Evolutionary conservation across 352 stramenopile genomes (phyloP), one percentile per base, ranked within the genome.

Genomic region (Globisporangium okanoganense): DNA sequence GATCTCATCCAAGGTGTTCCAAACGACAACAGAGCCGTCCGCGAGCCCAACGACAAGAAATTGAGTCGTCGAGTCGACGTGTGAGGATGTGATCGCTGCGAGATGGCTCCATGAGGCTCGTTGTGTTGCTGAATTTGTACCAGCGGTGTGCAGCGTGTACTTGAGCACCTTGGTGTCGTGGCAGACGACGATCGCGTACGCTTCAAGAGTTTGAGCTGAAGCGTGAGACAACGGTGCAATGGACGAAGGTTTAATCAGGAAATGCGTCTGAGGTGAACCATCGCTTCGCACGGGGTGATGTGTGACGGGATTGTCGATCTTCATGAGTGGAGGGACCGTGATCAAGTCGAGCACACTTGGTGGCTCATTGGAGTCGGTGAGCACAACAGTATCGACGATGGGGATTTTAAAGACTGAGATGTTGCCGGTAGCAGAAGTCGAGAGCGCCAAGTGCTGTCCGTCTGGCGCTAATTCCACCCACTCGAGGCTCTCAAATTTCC

Each of bases 1-100:
- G 10, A 57, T 54, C 31, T 87, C 70, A 22, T 72, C 69, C 10
- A 89, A 58, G 16, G 81, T 44, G 57, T 92, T 62, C 78, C 80
- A 90, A 16, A 90, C 67, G 9, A 76, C 61, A 1, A 82, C 18
- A 3, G 73, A 62, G 22, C 82, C 79, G 41, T 85, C 70, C 3
- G 64, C 64, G n/a, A 85, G 73, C 0, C 75, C 75, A 0, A 86
- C 56, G 1, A 58, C 67, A 9, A 90, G 27, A 35, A 78, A 85
- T 44, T 85, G 71, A 12, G 78, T 81, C 33, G 76, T 81, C 3
- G 68, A 36, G 45, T 87, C 76, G 24, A 78, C 52, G 2, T 47
- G 44, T 6, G 75, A 79, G 5, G 65, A 45, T 9, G 70, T 75
- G 36, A 90, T 80, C 5, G 25, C 45, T 9, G 59, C 62, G 18